These are phyloP conservation scores for Xylaria sp. DNA, from an alignment of 2,329 filamentous ascomycete species.

Conservation along the genomic window DNA sequence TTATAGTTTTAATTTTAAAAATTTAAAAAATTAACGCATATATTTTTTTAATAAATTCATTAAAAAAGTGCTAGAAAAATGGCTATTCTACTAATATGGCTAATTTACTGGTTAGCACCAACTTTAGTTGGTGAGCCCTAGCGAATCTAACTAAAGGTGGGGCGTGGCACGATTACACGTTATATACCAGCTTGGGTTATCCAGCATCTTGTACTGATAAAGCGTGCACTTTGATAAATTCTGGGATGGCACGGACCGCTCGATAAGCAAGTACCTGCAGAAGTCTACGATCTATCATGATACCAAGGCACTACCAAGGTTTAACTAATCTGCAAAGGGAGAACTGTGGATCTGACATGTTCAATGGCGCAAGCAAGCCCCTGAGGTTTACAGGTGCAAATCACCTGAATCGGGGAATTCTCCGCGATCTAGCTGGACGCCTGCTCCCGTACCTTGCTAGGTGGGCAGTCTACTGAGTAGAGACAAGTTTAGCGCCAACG, in stretches of 20 bases:
- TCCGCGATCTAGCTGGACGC: not conserved
- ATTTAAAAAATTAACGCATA: too few species aligned
- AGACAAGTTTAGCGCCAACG: not conserved
- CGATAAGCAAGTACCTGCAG: constrained; percentile 5
- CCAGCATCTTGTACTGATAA: not conserved
- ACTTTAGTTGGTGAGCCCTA: too few species aligned
- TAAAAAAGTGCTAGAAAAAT: too few species aligned
- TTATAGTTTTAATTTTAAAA: too few species aligned
- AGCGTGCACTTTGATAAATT: not conserved
- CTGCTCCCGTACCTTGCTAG: not conserved
- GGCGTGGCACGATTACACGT: too few species aligned
- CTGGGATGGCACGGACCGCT: not conserved
- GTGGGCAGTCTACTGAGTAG: not conserved
- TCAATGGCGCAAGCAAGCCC: constrained; percentile 22
- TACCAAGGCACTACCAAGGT: not conserved
- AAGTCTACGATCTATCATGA: not conserved
- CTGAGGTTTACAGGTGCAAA: constrained; percentile 24
- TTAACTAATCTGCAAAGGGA: constrained; percentile 11
- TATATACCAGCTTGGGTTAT: not conserved
- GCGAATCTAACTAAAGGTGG: too few species aligned
- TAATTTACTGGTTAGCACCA: too few species aligned
- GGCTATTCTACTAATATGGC: too few species aligned
- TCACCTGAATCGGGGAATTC: constrained; percentile 23
- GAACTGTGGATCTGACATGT: constrained; percentile 13
- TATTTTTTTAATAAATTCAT: too few species aligned